A percentile compares a stretch with the other conserved stretches of the same genome.
phyloP scores from a whole-genome alignment of 176 grass and related monocot species.

The Aegilops longissima region DNA sequence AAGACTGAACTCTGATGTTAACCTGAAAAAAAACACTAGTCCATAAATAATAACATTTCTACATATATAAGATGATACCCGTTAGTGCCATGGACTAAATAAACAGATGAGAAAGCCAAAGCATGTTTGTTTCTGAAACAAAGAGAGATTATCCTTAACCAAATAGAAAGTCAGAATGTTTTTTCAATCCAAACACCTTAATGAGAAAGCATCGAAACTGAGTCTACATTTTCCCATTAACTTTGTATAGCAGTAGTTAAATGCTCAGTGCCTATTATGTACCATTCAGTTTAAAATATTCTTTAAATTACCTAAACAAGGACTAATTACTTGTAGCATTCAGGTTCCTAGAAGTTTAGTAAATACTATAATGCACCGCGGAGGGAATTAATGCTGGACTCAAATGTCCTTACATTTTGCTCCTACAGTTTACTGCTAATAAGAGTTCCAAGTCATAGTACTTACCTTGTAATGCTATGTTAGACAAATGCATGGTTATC shows the following conservation, averaged over 20 bases:
- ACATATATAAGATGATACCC: neutral
- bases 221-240: neutral
- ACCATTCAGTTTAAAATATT: neutral
- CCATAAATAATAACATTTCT: neutral
- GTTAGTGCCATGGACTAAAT: neutral
- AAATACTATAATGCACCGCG: neutral
- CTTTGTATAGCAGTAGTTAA: neutral
- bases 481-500: neutral
- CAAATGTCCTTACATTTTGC: neutral
- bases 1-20: too few relatives aligned
- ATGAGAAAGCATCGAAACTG: neutral
- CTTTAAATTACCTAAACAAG: neutral
- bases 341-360: neutral
- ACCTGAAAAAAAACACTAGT: neutral
- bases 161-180: neutral
- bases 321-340: neutral
- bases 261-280: neutral
- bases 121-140: neutral
- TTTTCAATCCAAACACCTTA: neutral
- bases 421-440: neutral
- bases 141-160: neutral
- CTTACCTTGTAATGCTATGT: neutral
- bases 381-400: neutral
- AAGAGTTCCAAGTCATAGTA: neutral
- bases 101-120: conserved; percentile 11